Conservation (phyloP, 352 stramenopile genomes). For the Detonula confervacea region DNA sequence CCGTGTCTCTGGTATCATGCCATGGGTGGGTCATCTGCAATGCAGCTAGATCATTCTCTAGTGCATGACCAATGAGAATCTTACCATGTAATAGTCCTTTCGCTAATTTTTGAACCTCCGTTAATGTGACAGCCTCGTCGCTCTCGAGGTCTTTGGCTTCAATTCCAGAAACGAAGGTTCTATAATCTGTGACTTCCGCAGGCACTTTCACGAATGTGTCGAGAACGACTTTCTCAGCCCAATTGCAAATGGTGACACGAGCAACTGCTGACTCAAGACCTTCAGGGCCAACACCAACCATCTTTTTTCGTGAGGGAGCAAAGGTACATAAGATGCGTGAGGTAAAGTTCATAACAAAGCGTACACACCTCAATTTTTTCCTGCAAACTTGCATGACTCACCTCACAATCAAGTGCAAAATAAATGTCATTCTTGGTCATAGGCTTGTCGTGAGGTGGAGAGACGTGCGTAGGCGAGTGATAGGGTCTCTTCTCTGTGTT, state of each 20-base stretch:
- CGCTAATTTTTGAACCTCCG: constrained; percentile 74
- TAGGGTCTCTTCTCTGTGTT: constrained; percentile 43
- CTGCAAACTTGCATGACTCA: constrained; percentile 14
- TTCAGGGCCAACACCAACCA: constrained; percentile 87
- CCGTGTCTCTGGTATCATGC: constrained; percentile 85
- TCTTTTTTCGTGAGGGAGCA: too few species aligned
- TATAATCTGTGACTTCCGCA: constrained; percentile 88
- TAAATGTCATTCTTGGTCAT: constrained; percentile 67
- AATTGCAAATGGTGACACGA: constrained; percentile 86
- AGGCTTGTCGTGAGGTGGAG: constrained; percentile 55
- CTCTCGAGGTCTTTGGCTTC: constrained; percentile 76
- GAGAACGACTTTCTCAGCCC: constrained; percentile 81
- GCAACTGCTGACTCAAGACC: constrained; percentile 85
- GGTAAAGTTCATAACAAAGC: background rate
- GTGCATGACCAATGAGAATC: constrained; percentile 88
- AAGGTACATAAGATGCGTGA: background rate
- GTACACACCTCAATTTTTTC: background rate
- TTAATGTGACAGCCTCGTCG: constrained; percentile 63
- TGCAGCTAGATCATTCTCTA: constrained; percentile 87
- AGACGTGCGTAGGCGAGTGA: constrained; percentile 32
- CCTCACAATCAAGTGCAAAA: constrained; percentile 76
- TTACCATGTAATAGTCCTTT: constrained; percentile 81
- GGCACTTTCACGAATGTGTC: constrained; percentile 86
- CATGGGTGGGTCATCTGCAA: constrained; percentile 86
- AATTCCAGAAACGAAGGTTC: constrained; percentile 88